phyloP scores from a whole-genome alignment of 768 basidiomycete genomes.

The Kwoniella heveanensis region DNA sequence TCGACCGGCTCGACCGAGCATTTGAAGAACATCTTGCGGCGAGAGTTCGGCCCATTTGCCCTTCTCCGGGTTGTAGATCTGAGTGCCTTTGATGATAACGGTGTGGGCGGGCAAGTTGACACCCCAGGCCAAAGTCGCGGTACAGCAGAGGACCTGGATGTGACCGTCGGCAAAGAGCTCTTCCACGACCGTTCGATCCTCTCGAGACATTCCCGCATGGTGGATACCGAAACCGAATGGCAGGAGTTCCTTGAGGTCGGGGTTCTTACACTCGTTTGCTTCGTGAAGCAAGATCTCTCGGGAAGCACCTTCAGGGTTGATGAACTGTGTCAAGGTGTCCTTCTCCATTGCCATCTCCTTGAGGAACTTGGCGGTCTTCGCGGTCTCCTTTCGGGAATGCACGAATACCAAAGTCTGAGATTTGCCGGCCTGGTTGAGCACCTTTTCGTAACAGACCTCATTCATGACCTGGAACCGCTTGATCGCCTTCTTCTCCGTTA shows the following conservation, averaged over 20 bases:
- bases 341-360: slow-evolving; percentile 94
- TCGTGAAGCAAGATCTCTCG: slow-evolving; percentile 87
- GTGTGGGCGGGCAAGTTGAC: slow-evolving; percentile 97
- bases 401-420: slow-evolving; percentile 82
- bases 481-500: slow-evolving; percentile 99
- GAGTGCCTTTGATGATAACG: slow-evolving; percentile 99
- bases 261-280: slow-evolving; percentile 76
- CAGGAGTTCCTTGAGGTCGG: slow-evolving; percentile 80
- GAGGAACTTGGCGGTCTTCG: slow-evolving; percentile 92
- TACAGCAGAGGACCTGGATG: slow-evolving; percentile 91
- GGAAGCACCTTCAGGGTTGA: slow-evolving; percentile 87
- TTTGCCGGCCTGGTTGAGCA: slow-evolving; percentile 85
- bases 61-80: slow-evolving; percentile 98
- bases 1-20: slow-evolving; percentile 96
- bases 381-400: slow-evolving; percentile 96
- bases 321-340: slow-evolving; percentile 93
- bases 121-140: slow-evolving; percentile 98
- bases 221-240: slow-evolving; percentile 98
- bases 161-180: slow-evolving; percentile 90
- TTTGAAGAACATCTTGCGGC: slow-evolving; percentile 93
- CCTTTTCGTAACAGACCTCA: slow-evolving; percentile 97
- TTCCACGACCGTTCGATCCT: slow-evolving; percentile 88
- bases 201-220: slow-evolving; percentile 92
- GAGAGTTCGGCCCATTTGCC: slow-evolving; percentile 96
- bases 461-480: slow-evolving; percentile 98